These are phyloP conservation scores for Nitzschia sp. DNA, from an alignment of 108 stramenopile species.

Conservation along the genomic window DNA sequence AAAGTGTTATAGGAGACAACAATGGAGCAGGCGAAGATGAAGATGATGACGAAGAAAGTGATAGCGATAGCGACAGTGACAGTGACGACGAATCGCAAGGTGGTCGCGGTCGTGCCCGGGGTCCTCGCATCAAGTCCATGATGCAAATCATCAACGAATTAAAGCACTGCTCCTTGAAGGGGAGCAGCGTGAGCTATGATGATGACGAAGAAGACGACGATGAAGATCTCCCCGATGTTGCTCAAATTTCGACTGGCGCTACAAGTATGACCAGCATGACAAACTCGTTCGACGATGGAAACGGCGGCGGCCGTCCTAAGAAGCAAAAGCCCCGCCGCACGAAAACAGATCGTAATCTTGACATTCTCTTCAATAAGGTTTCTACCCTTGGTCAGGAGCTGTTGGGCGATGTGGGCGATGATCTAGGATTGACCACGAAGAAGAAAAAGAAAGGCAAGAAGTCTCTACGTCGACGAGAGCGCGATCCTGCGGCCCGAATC, in stretches of 20 bases:
- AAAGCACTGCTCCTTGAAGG: slow-evolving; percentile 6
- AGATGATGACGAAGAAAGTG: not conserved
- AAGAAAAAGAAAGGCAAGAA: not conserved
- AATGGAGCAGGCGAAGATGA: not conserved
- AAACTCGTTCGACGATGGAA: slow-evolving; percentile 5
- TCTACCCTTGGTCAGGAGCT: slow-evolving; percentile 13
- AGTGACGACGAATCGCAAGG: not conserved
- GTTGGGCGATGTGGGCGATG: not conserved
- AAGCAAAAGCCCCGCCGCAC: not conserved
- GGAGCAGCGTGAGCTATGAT: not conserved
- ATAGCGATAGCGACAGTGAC: slow-evolving; percentile 3
- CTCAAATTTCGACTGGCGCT: slow-evolving; percentile 16
- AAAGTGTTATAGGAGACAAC: slow-evolving; percentile 2
- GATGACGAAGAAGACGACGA: slow-evolving; percentile 14
- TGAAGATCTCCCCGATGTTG: slow-evolving; percentile 9
- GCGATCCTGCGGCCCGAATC: slow-evolving; percentile 11
- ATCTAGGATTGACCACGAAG: not conserved
- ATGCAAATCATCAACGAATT: slow-evolving; percentile 2
- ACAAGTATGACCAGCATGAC: slow-evolving; percentile 21
- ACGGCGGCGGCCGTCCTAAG: not conserved
- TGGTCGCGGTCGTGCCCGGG: not conserved
- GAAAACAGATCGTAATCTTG: slow-evolving; percentile 1
- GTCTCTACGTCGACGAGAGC: slow-evolving; percentile 5
- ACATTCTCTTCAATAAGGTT: slow-evolving; percentile 18
- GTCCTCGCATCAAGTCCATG: slow-evolving; percentile 3